phyloP scores from a whole-genome alignment of 108 stramenopile species.

The Nannochloropsis salina region DNA sequence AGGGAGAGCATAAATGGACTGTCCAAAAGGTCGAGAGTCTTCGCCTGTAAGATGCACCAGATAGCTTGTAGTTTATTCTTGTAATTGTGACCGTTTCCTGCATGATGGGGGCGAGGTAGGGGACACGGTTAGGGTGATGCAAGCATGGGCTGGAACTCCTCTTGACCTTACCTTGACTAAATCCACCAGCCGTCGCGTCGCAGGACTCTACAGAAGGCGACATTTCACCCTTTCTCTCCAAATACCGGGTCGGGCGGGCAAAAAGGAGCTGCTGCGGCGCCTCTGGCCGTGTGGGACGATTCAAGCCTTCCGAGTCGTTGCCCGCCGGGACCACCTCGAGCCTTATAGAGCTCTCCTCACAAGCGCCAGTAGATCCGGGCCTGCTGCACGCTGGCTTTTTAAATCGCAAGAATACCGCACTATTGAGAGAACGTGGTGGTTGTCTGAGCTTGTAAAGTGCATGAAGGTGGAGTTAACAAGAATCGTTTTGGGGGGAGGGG shows the following conservation, averaged over 20 bases:
- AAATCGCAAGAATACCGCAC: too few species aligned
- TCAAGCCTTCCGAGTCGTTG: too few species aligned
- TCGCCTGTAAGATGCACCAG: constrained; percentile 13
- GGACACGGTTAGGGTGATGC: neutral
- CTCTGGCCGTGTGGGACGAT: too few species aligned
- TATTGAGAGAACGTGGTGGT: too few species aligned
- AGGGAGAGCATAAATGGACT: neutral
- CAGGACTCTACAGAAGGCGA: neutral
- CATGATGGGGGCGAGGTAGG: neutral
- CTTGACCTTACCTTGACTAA: neutral
- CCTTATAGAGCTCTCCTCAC: too few species aligned
- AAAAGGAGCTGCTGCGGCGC: too few species aligned
- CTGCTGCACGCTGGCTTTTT: too few species aligned
- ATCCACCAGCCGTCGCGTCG: neutral
- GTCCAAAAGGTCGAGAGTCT: neutral
- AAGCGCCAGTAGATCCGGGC: too few species aligned
- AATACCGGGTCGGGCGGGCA: neutral
- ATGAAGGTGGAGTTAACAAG: too few species aligned
- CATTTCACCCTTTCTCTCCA: neutral
- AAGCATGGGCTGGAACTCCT: neutral
- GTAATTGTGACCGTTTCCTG: neutral
- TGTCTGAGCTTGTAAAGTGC: too few species aligned
- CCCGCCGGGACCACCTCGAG: too few species aligned
- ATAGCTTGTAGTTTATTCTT: neutral
- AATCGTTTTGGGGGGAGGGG: too few species aligned